Evolutionary conservation across 148 eudicot species (phyloP).

Genomic region (Dysphania ambrosioides): DNA sequence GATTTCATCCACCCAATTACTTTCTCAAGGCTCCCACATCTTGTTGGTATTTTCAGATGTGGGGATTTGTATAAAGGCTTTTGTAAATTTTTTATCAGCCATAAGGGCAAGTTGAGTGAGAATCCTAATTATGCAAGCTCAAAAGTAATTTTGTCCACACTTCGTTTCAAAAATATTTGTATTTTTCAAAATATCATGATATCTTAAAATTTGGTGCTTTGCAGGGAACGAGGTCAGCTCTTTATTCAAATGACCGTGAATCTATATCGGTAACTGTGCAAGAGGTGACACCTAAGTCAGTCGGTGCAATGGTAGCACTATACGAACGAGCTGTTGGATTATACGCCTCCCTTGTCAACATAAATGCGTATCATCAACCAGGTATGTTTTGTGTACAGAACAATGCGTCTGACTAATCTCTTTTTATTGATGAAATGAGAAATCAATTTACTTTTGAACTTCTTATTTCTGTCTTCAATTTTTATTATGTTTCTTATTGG

Average conservation of each 20-base stretch:
- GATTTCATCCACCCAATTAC: not conserved
- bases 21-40: not conserved
- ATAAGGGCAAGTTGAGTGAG: not conserved
- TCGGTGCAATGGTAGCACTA: slow-evolving; percentile 88
- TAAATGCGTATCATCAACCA: slow-evolving; percentile 97
- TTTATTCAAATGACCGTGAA: slow-evolving; percentile 87
- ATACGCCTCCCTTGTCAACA: slow-evolving; percentile 84
- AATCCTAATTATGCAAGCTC: not conserved
- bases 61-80: not conserved
- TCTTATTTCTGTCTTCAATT: too few relatives aligned
- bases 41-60: too few relatives aligned
- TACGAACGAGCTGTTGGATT: slow-evolving; percentile 98
- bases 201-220: slow-evolving; percentile 23
- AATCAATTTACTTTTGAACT: not conserved
- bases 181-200: not conserved
- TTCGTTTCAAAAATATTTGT: not conserved
- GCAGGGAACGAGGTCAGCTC: slow-evolving; percentile 98
- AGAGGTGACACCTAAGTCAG: slow-evolving; percentile 96
- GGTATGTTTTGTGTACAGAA: slow-evolving; percentile 54
- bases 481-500: not conserved
- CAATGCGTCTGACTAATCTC: not conserved
- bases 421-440: not conserved
- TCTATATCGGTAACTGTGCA: slow-evolving; percentile 90
- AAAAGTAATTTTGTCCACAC: not conserved
- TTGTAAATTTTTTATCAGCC: not conserved